A percentile compares a stretch with the other conserved stretches of the same genome.
phyloP scores from a whole-genome alignment of 2,329 filamentous ascomycete species.

The Epichloe typhina region DNA sequence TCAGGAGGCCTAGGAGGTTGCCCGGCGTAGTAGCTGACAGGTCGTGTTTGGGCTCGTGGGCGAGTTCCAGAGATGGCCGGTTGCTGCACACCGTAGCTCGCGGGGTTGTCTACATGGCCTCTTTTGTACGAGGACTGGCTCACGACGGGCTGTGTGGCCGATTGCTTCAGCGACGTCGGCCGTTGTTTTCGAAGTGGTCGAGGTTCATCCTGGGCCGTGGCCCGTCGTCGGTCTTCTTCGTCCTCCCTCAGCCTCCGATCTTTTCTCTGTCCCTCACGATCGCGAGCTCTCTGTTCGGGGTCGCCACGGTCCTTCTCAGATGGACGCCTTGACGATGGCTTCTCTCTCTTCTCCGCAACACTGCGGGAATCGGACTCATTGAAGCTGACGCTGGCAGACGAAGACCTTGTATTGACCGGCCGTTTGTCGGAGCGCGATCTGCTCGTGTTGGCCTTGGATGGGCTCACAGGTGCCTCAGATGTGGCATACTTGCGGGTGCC shows the following conservation, averaged over 20 bases:
- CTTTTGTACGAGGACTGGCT: slow-evolving; percentile 17
- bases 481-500: slow-evolving; percentile 32
- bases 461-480: slow-evolving; percentile 28
- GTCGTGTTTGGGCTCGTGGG: slow-evolving; percentile 21
- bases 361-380: slow-evolving; percentile 34
- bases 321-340: slow-evolving; percentile 10
- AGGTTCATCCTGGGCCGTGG: slow-evolving; percentile 10
- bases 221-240: slow-evolving; percentile 8
- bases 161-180: slow-evolving; percentile 18
- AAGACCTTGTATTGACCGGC: slow-evolving; percentile 20
- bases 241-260: slow-evolving; percentile 14
- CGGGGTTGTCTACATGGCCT: slow-evolving; percentile 21
- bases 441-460: slow-evolving; percentile 37
- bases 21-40: slow-evolving; percentile 24
- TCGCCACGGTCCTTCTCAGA: slow-evolving; percentile 11
- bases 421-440: slow-evolving; percentile 30
- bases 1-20: slow-evolving; percentile 15
- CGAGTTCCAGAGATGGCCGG: slow-evolving; percentile 18
- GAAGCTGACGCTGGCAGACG: slow-evolving; percentile 20
- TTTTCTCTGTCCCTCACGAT: slow-evolving; percentile 17
- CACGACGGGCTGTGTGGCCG: slow-evolving; percentile 20
- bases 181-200: slow-evolving; percentile 16
- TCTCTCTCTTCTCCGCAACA: slow-evolving; percentile 18
- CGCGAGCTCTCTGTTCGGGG: slow-evolving; percentile 10
- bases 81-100: slow-evolving; percentile 23